Conservation (phyloP, 345 rosid species). For the Mallotus nudiflorus region DNA sequence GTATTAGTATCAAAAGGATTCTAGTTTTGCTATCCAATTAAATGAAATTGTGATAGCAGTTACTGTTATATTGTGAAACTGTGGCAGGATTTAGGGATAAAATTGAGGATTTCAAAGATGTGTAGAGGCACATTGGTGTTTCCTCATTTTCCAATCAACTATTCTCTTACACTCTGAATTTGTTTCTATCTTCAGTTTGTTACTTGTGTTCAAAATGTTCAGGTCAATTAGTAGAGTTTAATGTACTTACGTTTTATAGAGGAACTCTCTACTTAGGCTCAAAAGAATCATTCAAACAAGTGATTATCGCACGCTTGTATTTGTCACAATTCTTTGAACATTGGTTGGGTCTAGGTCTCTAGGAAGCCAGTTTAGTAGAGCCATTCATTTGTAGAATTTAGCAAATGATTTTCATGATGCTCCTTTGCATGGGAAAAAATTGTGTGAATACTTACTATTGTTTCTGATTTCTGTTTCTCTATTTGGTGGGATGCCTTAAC, state of each 20-base stretch:
- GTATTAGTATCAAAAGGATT: conserved; percentile 27
- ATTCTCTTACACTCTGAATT: neutral
- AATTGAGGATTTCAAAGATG: no score
- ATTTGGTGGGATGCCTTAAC: neutral
- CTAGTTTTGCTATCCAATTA: no score
- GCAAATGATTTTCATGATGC: neutral
- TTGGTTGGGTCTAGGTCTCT: neutral
- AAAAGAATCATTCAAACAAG: neutral
- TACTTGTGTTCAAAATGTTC: neutral
- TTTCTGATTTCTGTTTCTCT: neutral
- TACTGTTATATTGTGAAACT: no score
- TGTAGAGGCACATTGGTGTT: conserved; percentile 54
- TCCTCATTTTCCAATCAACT: conserved; percentile 70
- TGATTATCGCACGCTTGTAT: neutral
- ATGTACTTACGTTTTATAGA: neutral
- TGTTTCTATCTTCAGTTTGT: neutral
- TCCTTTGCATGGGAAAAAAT: no score
- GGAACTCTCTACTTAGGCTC: neutral
- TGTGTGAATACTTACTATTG: neutral
- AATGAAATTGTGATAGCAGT: no score
- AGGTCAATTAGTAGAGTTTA: neutral
- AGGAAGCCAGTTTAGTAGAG: neutral
- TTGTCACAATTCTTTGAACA: neutral
- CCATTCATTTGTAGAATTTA: neutral
- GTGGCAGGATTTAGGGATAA: no score